phyloP scores from a whole-genome alignment of 208 protist genomes.

The Wallacemonas rigidus region DNA sequence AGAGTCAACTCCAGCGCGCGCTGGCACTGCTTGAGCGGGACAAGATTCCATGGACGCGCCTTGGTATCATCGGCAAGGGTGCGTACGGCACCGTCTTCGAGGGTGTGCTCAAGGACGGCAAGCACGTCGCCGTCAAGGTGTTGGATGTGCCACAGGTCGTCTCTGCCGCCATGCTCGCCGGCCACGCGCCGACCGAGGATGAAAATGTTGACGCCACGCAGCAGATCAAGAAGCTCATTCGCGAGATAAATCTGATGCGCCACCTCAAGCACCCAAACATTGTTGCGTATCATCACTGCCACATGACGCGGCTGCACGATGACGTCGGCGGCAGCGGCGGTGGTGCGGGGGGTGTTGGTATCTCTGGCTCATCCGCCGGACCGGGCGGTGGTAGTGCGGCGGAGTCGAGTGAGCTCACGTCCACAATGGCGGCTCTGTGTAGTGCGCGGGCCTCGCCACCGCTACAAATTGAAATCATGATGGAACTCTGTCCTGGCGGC shows the following conservation, averaged over 20 bases:
- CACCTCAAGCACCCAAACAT: conserved; percentile 80
- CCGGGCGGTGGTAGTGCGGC: background rate
- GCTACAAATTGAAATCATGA: conserved; percentile 83
- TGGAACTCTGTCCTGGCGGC: conserved; percentile 82
- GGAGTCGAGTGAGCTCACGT: conserved; percentile 1
- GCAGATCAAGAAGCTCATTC: conserved; percentile 46
- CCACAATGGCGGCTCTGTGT: conserved; percentile 7
- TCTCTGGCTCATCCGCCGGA: background rate
- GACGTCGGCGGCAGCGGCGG: conserved; percentile 27
- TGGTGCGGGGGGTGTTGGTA: background rate
- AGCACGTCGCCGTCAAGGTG: conserved; percentile 78
- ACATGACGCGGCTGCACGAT: conserved; percentile 54
- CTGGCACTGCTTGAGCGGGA: conserved; percentile 28
- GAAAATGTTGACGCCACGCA: conserved; percentile 46
- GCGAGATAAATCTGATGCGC: conserved; percentile 87
- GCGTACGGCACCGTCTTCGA: conserved; percentile 49
- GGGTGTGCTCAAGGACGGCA: conserved; percentile 36
- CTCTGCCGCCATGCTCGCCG: conserved; percentile 2
- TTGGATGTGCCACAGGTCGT: conserved; percentile 47
- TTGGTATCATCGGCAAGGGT: conserved; percentile 40
- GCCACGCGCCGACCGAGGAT: conserved; percentile 7
- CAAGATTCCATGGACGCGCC: conserved; percentile 27
- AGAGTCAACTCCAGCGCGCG: conserved; percentile 13
- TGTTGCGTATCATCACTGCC: conserved; percentile 77
- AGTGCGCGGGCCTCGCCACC: conserved; percentile 10